Evolutionary conservation across 2,329 filamentous ascomycete genomes (phyloP).

Genomic region (Aspergillus jensenii): DNA sequence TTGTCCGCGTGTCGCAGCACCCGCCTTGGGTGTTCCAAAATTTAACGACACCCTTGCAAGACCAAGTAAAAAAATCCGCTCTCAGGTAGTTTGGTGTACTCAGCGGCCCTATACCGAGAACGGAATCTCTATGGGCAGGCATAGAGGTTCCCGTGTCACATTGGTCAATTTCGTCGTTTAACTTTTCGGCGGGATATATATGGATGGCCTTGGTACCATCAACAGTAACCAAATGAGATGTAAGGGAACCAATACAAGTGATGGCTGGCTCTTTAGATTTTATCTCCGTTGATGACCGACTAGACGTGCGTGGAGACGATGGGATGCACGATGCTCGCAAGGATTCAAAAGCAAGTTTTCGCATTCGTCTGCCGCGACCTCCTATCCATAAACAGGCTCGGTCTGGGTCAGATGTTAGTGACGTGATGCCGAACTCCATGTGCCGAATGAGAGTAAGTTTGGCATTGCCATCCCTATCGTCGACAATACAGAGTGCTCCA

Average conservation of each 20-base stretch:
- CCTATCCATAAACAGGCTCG: conserved; percentile 65
- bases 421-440: conserved; percentile 67
- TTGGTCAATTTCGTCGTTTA: conserved; percentile 31
- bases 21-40: conserved; percentile 79
- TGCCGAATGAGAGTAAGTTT: conserved; percentile 67
- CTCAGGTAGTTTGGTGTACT: conserved; percentile 58
- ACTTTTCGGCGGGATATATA: conserved; percentile 50
- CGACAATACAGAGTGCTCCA: conserved; percentile 84
- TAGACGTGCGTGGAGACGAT: conserved; percentile 24
- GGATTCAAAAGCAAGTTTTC: conserved; percentile 45
- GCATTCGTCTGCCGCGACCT: conserved; percentile 61
- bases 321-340: conserved; percentile 34
- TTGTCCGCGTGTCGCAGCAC: conserved; percentile 62
- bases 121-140: conserved; percentile 58
- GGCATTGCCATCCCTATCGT: conserved; percentile 71
- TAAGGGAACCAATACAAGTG: conserved; percentile 68
- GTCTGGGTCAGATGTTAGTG: conserved; percentile 61
- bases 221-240: conserved; percentile 69
- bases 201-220: conserved; percentile 75
- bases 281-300: conserved; percentile 21
- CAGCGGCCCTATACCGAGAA: conserved; percentile 71
- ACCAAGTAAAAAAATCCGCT: conserved; percentile 87
- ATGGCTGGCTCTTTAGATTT: conserved; percentile 44
- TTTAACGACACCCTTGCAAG: conserved; percentile 72
- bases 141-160: conserved; percentile 39